A percentile compares a stretch with the other conserved stretches of the same genome.
phyloP scores from a whole-genome alignment of 164 flowering plant genomes.

The Liquidambar formosana region DNA sequence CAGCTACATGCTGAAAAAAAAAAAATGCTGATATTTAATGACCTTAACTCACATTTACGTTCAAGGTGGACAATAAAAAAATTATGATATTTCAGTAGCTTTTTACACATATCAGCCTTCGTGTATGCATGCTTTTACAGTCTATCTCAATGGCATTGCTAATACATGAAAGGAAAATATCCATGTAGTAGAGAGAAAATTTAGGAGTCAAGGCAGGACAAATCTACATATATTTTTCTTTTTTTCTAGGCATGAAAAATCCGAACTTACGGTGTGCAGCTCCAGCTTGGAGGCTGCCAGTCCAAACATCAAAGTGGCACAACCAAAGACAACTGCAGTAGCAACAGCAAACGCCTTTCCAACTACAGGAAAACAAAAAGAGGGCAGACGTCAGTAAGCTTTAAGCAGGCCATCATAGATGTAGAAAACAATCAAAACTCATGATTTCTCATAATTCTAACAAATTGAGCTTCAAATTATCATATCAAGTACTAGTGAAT shows the following conservation, averaged over 20 bases:
- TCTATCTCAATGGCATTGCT: neutral
- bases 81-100: too few relatives aligned
- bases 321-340: conserved; percentile 72
- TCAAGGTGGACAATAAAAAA: too few relatives aligned
- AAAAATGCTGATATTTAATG: too few relatives aligned
- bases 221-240: too few relatives aligned
- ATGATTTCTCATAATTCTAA: too few relatives aligned
- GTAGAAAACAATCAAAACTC: too few relatives aligned
- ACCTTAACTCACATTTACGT: too few relatives aligned
- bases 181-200: neutral
- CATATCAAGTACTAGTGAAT: too few relatives aligned
- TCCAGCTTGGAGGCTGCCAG: conserved; percentile 65
- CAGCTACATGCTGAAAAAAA: too few relatives aligned
- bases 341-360: conserved; percentile 80
- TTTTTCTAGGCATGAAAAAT: neutral
- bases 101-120: neutral
- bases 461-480: too few relatives aligned
- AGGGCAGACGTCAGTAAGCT: neutral
- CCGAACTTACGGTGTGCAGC: conserved; percentile 55
- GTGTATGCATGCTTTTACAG: neutral
- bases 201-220: neutral
- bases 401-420: too few relatives aligned
- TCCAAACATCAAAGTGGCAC: conserved; percentile 60
- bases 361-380: conserved; percentile 41
- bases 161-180: neutral